Base-by-base conservation (phyloP, 2,329 filamentous ascomycete species). In the Chrysosporium keratinophilum region DNA sequence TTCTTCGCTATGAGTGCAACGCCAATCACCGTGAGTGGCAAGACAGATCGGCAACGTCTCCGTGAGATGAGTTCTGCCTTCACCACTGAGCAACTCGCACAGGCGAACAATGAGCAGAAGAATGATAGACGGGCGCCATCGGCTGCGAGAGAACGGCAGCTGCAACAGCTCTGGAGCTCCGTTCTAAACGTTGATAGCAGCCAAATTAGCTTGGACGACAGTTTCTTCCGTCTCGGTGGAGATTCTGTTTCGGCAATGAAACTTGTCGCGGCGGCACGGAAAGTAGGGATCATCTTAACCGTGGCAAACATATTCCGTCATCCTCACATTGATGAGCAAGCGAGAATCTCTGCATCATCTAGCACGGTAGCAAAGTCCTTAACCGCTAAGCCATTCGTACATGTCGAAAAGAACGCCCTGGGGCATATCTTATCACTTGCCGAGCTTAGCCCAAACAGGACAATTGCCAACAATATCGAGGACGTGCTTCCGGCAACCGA, bases 401-500 rank as follows among this genome's bases (percentile, higher is more conserved):
- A 50, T 44, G 31, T 54, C 20, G 39, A 54, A n/a, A 39, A 31
- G 17, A 48, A 45, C 19, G 45, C 44, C 39, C n/a, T 54, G 33
- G 39, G 34, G 45, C 28, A 42, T 37, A 43, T 54, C 14, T 23
- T 45, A 39, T 54, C 52, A 1, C 20, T 54, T 6, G 39, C 23
- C 6, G 20, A 35, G n/a, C 52, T 48, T 45, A 46, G 45, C n/a
- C 52, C 52, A 1, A 44, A 54, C 19, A 34, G 12, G 5, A 45
- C n/a, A 15, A 19, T 44, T 45, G 46, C 12, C 5, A 34, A 15
- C 3, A 49, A 49, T 9, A 40, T 49, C 15, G 46, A 49, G 14
- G 34, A 49, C 23, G 9, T 49, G 11, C 46, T 49, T 40, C 80
- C 79, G 1, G 70, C 74, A 0, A 70, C 77, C 0, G 77, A 76